Conservation (phyloP, 192 early-diverging fungal species). For the Dissophora ornata region DNA sequence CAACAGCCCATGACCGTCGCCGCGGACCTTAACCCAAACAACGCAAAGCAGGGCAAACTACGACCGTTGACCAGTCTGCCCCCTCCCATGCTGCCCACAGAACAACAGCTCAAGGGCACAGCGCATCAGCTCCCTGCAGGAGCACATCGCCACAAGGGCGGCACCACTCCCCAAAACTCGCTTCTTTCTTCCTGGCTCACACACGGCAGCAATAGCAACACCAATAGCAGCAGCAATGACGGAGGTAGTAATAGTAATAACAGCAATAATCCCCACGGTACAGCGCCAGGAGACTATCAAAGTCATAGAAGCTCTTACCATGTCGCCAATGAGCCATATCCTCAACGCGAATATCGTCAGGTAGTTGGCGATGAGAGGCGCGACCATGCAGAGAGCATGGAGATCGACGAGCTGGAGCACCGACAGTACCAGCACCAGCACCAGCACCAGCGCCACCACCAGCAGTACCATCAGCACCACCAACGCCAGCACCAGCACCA, state of each 20-base stretch:
- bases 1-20: constrained; percentile 26
- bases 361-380: not conserved
- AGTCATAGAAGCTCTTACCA: not conserved
- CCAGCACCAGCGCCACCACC: not conserved
- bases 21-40: constrained; percentile 10
- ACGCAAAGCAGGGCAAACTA: not conserved
- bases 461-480: not conserved
- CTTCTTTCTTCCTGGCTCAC: constrained; percentile 42
- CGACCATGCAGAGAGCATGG: constrained; percentile 15
- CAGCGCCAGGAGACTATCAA: not conserved
- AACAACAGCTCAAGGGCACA: constrained; percentile 17
- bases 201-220: not conserved
- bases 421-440: not conserved
- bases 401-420: not conserved
- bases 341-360: not conserved
- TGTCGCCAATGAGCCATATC: not conserved
- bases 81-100: constrained; percentile 29
- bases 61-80: constrained; percentile 28
- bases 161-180: constrained; percentile 11
- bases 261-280: not conserved
- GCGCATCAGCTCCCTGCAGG: constrained; percentile 1
- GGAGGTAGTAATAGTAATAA: not conserved
- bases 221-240: not conserved
- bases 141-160: not conserved
- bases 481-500: not conserved